Conservation (phyloP, 768 basidiomycete species). For the Hemileccinum impolitum region DNA sequence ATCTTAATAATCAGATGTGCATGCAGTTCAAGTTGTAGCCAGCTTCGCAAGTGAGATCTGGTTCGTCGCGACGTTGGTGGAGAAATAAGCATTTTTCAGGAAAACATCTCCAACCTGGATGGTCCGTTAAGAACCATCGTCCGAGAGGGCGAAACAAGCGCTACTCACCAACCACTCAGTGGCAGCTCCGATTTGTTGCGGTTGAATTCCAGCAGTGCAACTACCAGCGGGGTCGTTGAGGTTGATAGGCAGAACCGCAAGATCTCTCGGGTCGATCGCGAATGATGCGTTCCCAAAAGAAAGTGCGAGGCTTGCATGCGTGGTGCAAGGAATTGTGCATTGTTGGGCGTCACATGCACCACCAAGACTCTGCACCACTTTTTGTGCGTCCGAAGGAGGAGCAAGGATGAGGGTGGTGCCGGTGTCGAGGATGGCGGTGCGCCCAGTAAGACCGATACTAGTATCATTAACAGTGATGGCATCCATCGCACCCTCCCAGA, state of each 20-base stretch:
- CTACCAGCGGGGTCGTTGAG: slow-evolving; percentile 51
- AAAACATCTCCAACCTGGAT: slow-evolving; percentile 64
- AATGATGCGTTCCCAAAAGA: slow-evolving; percentile 58
- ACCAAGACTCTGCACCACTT: slow-evolving; percentile 59
- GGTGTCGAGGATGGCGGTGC: slow-evolving; percentile 66
- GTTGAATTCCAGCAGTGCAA: slow-evolving; percentile 69
- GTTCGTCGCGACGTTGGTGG: slow-evolving; percentile 57
- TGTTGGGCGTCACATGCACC: slow-evolving; percentile 45
- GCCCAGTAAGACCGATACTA: slow-evolving; percentile 48
- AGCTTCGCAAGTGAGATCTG: slow-evolving; percentile 58
- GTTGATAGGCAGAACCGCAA: slow-evolving; percentile 54
- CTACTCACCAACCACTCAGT: slow-evolving; percentile 65
- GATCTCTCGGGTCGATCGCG: slow-evolving; percentile 61
- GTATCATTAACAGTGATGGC: slow-evolving; percentile 56
- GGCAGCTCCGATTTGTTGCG: slow-evolving; percentile 55
- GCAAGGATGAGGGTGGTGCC: slow-evolving; percentile 45
- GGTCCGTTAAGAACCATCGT: not conserved
- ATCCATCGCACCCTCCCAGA: slow-evolving; percentile 76
- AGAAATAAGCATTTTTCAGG: slow-evolving; percentile 75
- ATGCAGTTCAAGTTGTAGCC: slow-evolving; percentile 25
- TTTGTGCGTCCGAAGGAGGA: slow-evolving; percentile 47
- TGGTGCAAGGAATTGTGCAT: slow-evolving; percentile 68
- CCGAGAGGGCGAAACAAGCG: not conserved
- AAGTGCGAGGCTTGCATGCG: slow-evolving; percentile 49
- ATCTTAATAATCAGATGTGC: not conserved